Base-by-base conservation (phyloP, 805 yeast genomes). In the Metschnikowia bowlesiae region DNA sequence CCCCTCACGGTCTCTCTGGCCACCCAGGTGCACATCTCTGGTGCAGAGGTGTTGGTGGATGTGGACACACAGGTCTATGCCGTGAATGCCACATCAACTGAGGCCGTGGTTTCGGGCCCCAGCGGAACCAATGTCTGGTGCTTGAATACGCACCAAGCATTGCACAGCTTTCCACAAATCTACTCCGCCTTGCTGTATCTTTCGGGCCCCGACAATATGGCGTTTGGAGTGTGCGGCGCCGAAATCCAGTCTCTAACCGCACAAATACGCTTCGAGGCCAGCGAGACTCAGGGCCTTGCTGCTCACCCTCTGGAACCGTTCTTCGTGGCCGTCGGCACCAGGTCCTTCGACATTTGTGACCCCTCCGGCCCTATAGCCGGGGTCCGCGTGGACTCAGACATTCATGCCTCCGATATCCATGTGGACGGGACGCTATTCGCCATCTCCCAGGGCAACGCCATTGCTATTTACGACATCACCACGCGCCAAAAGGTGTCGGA, bases 391-490 rank as follows among this genome's bases (percentile, higher is more conserved):
- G 55, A 38, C 46, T 53, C 35, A 41, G 32, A 45, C 29, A 53
- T 64, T 6, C 45, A 57, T 10, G 49, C 64, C 4, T 66, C 64
- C 8, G 70, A 54, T 14, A 55, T 77, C 8, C 82, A 79, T 53
- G 78, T 76, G 26, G 83, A 79, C 59, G 83, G 83, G 3, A 73
- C 70, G 3, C 61, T 78, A 13, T 50, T 75, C 1, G 79, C 75
- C 0, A 52, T 76, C 2, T 56, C 65, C 16, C 26, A 39, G n/a
- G 28, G 16, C 1, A 71, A 67, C 6, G 53, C 59, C 11, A 66
- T 80, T 5, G 51, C 59, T 2, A 66, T 81, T 4, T 70, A 64
- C 54, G 75, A 74, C 50, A 54, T 79, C 26, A 62, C 76, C 2
- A 64, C 67, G 30, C 72, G 77, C 2, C 57, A 58, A 9, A 48